Percentiles rank a stretch among this genome's conserved stretches.
phyloP scores from a whole-genome alignment of 1,139 yeast species.

The Candida sanyaensis region DNA sequence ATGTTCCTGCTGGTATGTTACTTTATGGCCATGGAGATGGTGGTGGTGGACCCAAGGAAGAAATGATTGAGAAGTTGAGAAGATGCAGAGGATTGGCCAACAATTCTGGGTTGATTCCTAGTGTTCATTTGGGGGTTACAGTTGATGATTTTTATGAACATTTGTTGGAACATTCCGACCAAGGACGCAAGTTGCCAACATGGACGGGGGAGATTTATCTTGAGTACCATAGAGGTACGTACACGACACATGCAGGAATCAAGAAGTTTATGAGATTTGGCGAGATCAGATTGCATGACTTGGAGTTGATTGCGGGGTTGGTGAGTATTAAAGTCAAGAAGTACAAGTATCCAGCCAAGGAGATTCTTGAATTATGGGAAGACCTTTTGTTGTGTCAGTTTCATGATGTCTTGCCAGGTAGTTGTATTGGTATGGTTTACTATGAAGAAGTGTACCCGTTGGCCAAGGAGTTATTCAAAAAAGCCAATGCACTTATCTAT shows the following conservation, averaged over 20 bases:
- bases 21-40: slow-evolving; percentile 96
- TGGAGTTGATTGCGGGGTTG: slow-evolving; percentile 80
- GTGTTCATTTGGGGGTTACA: slow-evolving; percentile 73
- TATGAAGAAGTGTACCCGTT: slow-evolving; percentile 88
- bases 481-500: slow-evolving; percentile 53
- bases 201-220: slow-evolving; percentile 95
- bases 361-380: slow-evolving; percentile 79
- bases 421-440: slow-evolving; percentile 93
- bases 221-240: slow-evolving; percentile 95
- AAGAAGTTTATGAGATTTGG: slow-evolving; percentile 77
- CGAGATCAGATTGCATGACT: slow-evolving; percentile 81
- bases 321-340: slow-evolving; percentile 56
- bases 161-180: slow-evolving; percentile 59
- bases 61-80: slow-evolving; percentile 88
- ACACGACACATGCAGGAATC: slow-evolving; percentile 87
- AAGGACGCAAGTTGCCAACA: slow-evolving; percentile 70
- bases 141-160: slow-evolving; percentile 79
- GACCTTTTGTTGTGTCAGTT: slow-evolving; percentile 88
- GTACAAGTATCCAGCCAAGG: slow-evolving; percentile 70
- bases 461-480: slow-evolving; percentile 57
- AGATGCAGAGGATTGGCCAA: slow-evolving; percentile 87
- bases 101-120: slow-evolving; percentile 78
- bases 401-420: slow-evolving; percentile 96
- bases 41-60: slow-evolving; percentile 96
- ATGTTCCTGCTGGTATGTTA: slow-evolving; percentile 77